Evolutionary conservation across 768 basidiomycete genomes (phyloP).

Genomic region (Tulasnella sp.): DNA sequence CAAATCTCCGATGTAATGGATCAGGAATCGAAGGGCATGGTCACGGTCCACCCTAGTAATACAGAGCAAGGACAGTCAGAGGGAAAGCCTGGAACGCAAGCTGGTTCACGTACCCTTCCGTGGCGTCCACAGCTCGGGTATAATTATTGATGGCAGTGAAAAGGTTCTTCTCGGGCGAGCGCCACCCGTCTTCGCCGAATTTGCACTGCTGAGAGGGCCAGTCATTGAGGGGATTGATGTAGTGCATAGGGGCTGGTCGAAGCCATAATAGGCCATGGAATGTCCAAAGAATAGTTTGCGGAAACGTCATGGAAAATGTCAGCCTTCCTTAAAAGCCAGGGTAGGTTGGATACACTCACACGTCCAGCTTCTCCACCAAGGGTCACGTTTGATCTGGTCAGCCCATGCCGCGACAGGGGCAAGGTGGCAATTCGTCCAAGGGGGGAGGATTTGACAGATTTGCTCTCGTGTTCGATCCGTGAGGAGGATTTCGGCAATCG

Average conservation of each 20-base stretch:
- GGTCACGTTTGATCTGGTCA: conserved; percentile 43
- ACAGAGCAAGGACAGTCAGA: not conserved
- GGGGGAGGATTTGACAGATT: conserved; percentile 55
- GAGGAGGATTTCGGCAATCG: conserved; percentile 89
- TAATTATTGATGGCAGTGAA: conserved; percentile 32
- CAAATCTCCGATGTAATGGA: conserved; percentile 89
- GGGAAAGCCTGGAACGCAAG: not conserved
- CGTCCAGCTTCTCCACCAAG: conserved; percentile 13
- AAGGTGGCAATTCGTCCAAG: conserved; percentile 53
- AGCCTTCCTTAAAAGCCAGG: not conserved
- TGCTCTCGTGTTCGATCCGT: conserved; percentile 49
- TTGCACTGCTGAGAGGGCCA: conserved; percentile 61
- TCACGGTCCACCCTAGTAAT: conserved; percentile 36
- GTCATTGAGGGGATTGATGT: conserved; percentile 61
- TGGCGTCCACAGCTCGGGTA: not conserved
- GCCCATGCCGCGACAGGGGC: conserved; percentile 84
- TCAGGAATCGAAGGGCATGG: conserved; percentile 81
- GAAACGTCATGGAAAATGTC: not conserved
- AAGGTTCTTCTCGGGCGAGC: conserved; percentile 50
- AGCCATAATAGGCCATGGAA: too few relatives aligned
- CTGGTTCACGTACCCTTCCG: not conserved
- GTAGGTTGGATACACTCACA: not conserved
- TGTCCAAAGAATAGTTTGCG: not conserved
- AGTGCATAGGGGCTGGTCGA: conserved; percentile 59
- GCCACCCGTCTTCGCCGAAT: conserved; percentile 68